These are phyloP conservation scores for Mycena capillaripes DNA, from an alignment of 768 basidiomycete genomes.

Conservation along the genomic window DNA sequence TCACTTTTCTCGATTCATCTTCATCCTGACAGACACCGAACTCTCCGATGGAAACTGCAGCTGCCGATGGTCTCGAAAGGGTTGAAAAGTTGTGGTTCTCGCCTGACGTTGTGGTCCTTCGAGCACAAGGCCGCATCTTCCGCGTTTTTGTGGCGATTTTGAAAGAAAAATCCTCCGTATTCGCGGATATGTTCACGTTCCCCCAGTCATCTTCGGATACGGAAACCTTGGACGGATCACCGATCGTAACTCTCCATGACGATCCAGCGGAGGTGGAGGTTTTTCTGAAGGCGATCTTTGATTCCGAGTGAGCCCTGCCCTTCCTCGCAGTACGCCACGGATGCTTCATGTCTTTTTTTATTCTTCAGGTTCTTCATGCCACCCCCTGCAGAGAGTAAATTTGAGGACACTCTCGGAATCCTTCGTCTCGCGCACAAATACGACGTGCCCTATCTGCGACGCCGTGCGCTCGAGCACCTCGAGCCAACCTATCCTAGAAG, in stretches of 20 bases:
- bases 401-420: neutral
- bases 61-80: too few species aligned
- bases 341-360: neutral
- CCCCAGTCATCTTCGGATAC: neutral
- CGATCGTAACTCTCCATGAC: neutral
- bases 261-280: slow-evolving; percentile 1
- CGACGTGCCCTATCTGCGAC: slow-evolving; percentile 12
- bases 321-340: neutral
- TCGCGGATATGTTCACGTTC: slow-evolving; percentile 2
- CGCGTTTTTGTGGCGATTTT: slow-evolving; percentile 1
- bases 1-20: too few species aligned
- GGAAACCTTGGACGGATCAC: neutral
- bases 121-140: neutral
- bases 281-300: slow-evolving; percentile 4
- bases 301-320: slow-evolving; percentile 1
- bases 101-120: neutral
- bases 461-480: neutral
- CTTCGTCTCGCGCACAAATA: neutral
- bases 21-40: too few species aligned
- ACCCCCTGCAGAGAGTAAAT: neutral
- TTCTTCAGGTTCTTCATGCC: neutral
- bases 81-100: too few species aligned
- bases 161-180: slow-evolving; percentile 4
- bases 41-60: too few species aligned
- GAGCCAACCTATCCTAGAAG: neutral